These are phyloP conservation scores for Candida gigantensis DNA, from an alignment of 1,139 yeast species.

Conservation along the genomic window DNA sequence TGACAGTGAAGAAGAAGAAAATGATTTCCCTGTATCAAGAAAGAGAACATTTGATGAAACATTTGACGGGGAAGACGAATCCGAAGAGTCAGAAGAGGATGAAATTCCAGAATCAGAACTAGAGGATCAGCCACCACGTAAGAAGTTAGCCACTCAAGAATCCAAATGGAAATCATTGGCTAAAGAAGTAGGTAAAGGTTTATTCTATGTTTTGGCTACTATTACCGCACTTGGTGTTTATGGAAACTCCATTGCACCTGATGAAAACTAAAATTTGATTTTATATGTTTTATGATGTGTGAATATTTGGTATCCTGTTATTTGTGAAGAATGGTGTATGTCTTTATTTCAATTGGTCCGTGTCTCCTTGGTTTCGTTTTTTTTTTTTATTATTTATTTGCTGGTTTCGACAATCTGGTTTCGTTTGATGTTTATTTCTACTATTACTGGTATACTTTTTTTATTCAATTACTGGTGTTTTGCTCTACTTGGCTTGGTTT, in stretches of 20 bases:
- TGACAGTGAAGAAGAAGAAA: background rate
- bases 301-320: background rate
- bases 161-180: conserved; percentile 21
- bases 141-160: conserved; percentile 11
- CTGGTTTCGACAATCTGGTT: no score
- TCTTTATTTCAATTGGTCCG: no score
- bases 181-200: conserved; percentile 38
- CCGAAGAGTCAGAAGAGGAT: conserved; percentile 7
- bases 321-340: no score
- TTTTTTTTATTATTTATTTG: no score
- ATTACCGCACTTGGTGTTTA: conserved; percentile 42
- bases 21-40: conserved; percentile 1
- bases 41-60: conserved; percentile 11
- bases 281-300: background rate
- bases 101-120: background rate
- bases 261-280: conserved; percentile 2
- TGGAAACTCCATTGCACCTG: conserved; percentile 24
- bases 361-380: no score
- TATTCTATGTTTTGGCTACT: conserved; percentile 36
- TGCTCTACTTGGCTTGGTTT: no score
- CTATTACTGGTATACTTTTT: no score
- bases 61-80: conserved; percentile 11
- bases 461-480: no score
- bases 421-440: no score
- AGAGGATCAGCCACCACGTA: conserved; percentile 12